A percentile compares a stretch with the other conserved stretches of the same genome.
These are phyloP conservation scores for Phaseolus coccineus DNA, from an alignment of 331 rosid genomes.

Conservation along the genomic window DNA sequence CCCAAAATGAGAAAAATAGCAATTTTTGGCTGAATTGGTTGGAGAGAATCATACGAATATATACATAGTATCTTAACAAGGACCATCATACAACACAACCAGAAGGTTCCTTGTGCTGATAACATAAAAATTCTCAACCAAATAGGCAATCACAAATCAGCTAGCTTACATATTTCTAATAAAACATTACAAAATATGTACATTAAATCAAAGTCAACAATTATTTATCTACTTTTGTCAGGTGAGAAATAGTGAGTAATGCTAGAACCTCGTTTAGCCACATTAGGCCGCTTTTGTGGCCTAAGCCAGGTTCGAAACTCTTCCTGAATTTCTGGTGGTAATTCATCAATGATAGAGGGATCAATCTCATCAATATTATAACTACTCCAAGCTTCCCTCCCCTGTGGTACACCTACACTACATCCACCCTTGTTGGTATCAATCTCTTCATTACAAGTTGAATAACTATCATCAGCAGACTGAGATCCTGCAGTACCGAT, in stretches of 20 bases:
- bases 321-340: conserved; percentile 81
- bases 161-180: neutral
- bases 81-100: conserved; percentile 1
- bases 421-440: conserved; percentile 36
- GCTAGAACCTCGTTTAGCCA: conserved; percentile 65
- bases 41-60: conserved; percentile 27
- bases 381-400: conserved; percentile 67
- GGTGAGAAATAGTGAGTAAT: conserved; percentile 78
- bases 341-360: conserved; percentile 76
- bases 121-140: conserved; percentile 20
- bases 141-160: conserved; percentile 33
- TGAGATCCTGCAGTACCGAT: conserved; percentile 48
- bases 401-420: conserved; percentile 43
- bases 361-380: conserved; percentile 84
- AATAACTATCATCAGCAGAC: conserved; percentile 34
- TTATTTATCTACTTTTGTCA: conserved; percentile 54
- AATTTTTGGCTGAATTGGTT: neutral
- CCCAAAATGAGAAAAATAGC: neutral
- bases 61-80: conserved; percentile 16
- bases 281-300: conserved; percentile 73
- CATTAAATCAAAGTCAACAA: conserved; percentile 12
- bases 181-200: conserved; percentile 11
- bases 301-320: conserved; percentile 72
- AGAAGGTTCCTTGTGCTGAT: neutral
- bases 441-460: conserved; percentile 47